phyloP scores from a whole-genome alignment of 768 basidiomycete genomes.

The Multifurca ochricompacta region DNA sequence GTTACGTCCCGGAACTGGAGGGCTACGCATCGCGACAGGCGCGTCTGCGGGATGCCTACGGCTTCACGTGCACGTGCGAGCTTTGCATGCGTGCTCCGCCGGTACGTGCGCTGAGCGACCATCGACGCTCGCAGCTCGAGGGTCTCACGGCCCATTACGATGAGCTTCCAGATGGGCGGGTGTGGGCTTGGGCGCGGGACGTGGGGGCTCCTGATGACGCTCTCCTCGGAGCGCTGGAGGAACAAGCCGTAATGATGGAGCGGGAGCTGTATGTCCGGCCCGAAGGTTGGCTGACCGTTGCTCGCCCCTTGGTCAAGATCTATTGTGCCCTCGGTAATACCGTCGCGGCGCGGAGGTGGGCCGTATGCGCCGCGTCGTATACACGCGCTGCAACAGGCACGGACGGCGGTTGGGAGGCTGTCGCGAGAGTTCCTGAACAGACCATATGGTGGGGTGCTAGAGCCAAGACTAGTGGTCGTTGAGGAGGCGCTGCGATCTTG shows the following conservation, averaged over 20 bases:
- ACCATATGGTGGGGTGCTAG: constrained; percentile 10
- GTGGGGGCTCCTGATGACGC: not conserved
- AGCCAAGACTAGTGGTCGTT: not conserved
- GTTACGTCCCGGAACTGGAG: constrained; percentile 22
- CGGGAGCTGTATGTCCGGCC: constrained; percentile 1
- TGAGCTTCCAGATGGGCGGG: not conserved
- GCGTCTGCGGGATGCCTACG: constrained; percentile 26
- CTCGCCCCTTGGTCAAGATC: constrained; percentile 1
- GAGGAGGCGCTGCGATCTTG: not conserved
- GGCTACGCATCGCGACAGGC: constrained; percentile 24
- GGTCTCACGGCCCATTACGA: constrained; percentile 1
- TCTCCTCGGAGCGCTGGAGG: not conserved
- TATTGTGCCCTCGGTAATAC: constrained; percentile 1
- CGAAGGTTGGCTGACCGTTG: constrained; percentile 5
- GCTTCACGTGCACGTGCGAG: constrained; percentile 31
- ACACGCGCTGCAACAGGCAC: constrained; percentile 8
- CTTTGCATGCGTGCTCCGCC: constrained; percentile 24
- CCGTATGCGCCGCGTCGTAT: constrained; percentile 9
- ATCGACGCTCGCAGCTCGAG: constrained; percentile 12
- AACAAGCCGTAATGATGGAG: not conserved
- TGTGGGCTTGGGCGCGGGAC: constrained; percentile 7
- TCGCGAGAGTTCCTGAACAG: constrained; percentile 5
- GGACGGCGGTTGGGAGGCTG: constrained; percentile 15
- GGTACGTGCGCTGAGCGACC: constrained; percentile 15
- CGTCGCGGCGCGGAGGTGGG: constrained; percentile 8